A percentile compares a stretch with the other conserved stretches of the same genome.
Evolutionary conservation across 495 filamentous ascomycete genomes (phyloP).

Genomic region (Neurospora tetrasperma): DNA sequence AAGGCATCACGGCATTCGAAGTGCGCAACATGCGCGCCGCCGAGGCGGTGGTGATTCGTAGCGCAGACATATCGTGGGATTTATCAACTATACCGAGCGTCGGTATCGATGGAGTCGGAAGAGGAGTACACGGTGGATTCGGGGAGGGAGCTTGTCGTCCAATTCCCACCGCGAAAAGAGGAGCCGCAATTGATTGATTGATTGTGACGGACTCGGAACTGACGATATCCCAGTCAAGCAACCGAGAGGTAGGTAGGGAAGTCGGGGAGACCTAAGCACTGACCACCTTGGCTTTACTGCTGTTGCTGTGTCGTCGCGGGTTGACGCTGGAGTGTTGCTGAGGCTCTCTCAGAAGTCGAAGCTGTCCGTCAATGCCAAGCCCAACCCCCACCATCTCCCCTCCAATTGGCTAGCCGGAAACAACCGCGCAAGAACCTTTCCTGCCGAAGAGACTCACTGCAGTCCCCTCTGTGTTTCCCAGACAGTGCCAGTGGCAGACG

Average conservation of each 20-base stretch:
- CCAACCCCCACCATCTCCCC: constrained; percentile 6
- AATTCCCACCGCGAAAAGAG: not conserved
- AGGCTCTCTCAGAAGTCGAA: constrained; percentile 2
- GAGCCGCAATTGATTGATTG: not conserved
- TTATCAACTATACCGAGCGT: not conserved
- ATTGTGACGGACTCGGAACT: not conserved
- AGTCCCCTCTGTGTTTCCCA: too few relatives aligned
- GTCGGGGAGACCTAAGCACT: not conserved
- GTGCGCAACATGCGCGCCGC: constrained; percentile 35
- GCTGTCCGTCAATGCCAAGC: constrained; percentile 2
- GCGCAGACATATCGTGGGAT: constrained; percentile 26
- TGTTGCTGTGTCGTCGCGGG: not conserved
- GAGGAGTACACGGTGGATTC: not conserved
- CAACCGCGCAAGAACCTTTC: constrained; percentile 25
- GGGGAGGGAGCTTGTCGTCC: not conserved
- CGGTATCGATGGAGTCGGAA: not conserved
- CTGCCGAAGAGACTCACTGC: constrained; percentile 5
- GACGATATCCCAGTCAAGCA: not conserved
- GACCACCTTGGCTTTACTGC: not conserved
- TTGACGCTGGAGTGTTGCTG: constrained; percentile 5
- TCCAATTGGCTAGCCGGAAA: constrained; percentile 18
- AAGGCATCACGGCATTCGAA: not conserved
- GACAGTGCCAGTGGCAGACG: too few relatives aligned
- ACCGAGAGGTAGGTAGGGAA: not conserved
- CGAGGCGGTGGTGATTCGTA: constrained; percentile 27